These are phyloP conservation scores for Colletotrichum tanaceti DNA, from an alignment of 2,329 filamentous ascomycete genomes.

Conservation along the genomic window DNA sequence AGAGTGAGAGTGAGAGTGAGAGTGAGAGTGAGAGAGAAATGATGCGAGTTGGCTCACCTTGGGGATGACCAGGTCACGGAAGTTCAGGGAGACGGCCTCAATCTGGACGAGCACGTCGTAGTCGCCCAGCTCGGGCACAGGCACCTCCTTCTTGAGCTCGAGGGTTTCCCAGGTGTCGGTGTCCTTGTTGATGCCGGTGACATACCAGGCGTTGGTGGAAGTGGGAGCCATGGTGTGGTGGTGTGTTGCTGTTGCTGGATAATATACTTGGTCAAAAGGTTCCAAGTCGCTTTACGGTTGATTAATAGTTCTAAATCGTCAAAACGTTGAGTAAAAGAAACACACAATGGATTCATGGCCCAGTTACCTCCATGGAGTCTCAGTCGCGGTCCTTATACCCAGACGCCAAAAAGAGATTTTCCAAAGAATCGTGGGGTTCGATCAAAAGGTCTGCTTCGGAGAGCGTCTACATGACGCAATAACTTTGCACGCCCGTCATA, in stretches of 20 bases:
- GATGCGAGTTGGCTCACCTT: slow-evolving; percentile 41
- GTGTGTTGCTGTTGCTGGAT: background rate
- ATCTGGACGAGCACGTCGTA: slow-evolving; percentile 78
- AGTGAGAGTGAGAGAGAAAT: too few species aligned
- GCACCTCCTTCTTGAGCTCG: slow-evolving; percentile 62
- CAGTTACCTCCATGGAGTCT: fast-evolving
- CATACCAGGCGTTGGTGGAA: slow-evolving; percentile 68
- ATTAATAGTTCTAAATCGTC: too few species aligned
- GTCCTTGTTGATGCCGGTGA: slow-evolving; percentile 53
- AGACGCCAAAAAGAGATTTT: background rate
- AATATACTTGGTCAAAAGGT: too few species aligned
- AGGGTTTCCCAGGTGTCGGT: slow-evolving; percentile 69
- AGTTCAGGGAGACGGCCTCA: slow-evolving; percentile 65
- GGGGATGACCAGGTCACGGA: slow-evolving; percentile 64
- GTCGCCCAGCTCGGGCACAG: slow-evolving; percentile 72
- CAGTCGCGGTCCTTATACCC: background rate
- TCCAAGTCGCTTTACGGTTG: too few species aligned
- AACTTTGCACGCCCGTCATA: slow-evolving; percentile 23
- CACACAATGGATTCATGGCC: too few species aligned
- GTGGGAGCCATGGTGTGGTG: slow-evolving; percentile 29
- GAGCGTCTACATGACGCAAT: slow-evolving; percentile 34
- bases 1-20: too few species aligned
- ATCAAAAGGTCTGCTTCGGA: slow-evolving; percentile 7
- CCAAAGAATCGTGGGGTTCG: background rate
- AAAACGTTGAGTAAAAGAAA: too few species aligned